These are phyloP conservation scores for Aspergillus olivimuriae DNA, from an alignment of 495 filamentous ascomycete genomes.

Conservation along the genomic window DNA sequence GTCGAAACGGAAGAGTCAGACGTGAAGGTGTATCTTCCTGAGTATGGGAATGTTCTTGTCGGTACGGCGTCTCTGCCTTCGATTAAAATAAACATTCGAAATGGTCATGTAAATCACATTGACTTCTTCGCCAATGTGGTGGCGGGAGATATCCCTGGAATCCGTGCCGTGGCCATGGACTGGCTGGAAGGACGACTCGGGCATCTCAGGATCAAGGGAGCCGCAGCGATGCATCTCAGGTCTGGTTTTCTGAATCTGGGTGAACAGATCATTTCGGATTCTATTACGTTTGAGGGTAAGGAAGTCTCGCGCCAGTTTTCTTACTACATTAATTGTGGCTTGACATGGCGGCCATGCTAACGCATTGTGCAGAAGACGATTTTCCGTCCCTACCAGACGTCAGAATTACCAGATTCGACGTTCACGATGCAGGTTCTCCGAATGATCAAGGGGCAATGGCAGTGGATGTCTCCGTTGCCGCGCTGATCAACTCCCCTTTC, in stretches of 20 bases:
- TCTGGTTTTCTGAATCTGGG: constrained; percentile 74
- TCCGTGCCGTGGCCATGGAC: constrained; percentile 77
- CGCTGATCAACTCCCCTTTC: constrained; percentile 70
- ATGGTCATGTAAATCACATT: constrained; percentile 66
- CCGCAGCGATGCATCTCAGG: constrained; percentile 61
- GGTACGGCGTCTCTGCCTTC: constrained; percentile 70
- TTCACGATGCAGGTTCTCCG: constrained; percentile 56
- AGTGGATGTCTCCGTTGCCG: constrained; percentile 63
- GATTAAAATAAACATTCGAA: constrained; percentile 65
- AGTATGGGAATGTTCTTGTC: constrained; percentile 71
- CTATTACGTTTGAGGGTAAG: constrained; percentile 75
- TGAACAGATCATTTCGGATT: constrained; percentile 62
- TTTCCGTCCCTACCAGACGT: constrained; percentile 73
- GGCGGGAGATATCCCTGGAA: constrained; percentile 69
- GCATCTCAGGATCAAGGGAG: constrained; percentile 60
- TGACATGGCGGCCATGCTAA: constrained; percentile 8
- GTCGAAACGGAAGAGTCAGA: constrained; percentile 63
- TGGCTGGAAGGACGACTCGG: constrained; percentile 76
- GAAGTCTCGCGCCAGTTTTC: too few relatives aligned
- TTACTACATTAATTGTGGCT: too few relatives aligned
- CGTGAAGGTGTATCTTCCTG: constrained; percentile 74
- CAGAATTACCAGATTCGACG: constrained; percentile 67
- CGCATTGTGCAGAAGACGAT: constrained; percentile 40
- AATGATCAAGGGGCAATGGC: constrained; percentile 56
- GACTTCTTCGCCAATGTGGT: constrained; percentile 71